Percentiles rank a stretch among this genome's conserved stretches.
phyloP scores from a whole-genome alignment of 2,329 filamentous ascomycete species.

The Botrytis fragariae region DNA sequence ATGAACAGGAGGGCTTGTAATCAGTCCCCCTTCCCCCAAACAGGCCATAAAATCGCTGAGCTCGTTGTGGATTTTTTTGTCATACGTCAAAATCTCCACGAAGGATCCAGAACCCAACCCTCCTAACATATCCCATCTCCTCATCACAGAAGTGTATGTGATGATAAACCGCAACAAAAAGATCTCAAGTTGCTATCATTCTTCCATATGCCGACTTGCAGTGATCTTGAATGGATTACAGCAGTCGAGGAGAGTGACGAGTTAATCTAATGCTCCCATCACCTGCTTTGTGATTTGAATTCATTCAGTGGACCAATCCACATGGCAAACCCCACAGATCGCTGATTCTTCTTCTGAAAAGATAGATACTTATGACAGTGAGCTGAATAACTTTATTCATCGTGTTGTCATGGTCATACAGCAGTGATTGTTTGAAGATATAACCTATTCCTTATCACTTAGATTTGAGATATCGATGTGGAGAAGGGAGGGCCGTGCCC shows the following conservation, averaged over 20 bases:
- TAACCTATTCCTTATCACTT: neutral
- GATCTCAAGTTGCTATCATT: neutral
- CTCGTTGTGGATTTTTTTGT: too few species aligned
- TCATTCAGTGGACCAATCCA: neutral
- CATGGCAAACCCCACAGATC: neutral
- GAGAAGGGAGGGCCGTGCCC: neutral
- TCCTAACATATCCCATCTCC: too few species aligned
- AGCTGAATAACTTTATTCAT: neutral
- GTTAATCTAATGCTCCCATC: fast-evolving
- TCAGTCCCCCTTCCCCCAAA: too few species aligned
- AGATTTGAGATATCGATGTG: neutral
- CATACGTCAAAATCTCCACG: too few species aligned
- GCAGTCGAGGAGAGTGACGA: neutral
- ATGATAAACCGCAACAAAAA: neutral
- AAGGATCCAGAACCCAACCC: too few species aligned
- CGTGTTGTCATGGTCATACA: neutral
- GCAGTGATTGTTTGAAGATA: neutral
- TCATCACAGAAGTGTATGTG: neutral
- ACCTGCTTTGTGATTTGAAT: neutral
- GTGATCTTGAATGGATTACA: neutral
- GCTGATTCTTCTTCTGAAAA: neutral
- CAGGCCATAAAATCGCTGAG: too few species aligned
- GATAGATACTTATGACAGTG: neutral
- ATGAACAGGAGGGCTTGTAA: too few species aligned
- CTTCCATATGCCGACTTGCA: neutral